These are phyloP conservation scores for Populus hybrid DNA, from an alignment of 441 rosid genomes.

Conservation along the genomic window DNA sequence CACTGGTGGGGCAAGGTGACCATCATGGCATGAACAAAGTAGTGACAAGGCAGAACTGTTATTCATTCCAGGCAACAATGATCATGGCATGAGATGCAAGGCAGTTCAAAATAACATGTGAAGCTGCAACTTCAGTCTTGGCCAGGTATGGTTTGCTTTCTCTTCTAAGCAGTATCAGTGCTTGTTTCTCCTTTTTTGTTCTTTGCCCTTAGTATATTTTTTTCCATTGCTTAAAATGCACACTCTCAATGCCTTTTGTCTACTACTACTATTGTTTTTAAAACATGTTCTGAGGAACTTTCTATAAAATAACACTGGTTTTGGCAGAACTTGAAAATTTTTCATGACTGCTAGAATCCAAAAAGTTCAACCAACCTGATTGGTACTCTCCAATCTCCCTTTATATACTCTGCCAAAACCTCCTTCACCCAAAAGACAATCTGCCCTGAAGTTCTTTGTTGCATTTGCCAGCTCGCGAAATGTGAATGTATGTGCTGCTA, in stretches of 20 bases:
- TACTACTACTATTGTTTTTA: not conserved
- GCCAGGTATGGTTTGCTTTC: not conserved
- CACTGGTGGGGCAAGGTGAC: not conserved
- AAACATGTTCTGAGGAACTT: not conserved
- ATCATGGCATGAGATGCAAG: not conserved
- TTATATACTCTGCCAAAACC: constrained; percentile 71
- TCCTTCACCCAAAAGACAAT: constrained; percentile 67
- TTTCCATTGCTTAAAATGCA: not conserved
- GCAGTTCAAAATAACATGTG: not conserved
- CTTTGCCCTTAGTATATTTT: not conserved
- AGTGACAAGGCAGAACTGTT: not conserved
- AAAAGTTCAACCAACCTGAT: constrained; percentile 41
- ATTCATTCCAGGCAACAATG: not conserved
- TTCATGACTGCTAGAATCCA: constrained; percentile 2
- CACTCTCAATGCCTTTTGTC: not conserved
- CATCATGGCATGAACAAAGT: not conserved
- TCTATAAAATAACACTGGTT: not conserved
- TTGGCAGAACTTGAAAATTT: not conserved
- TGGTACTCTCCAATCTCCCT: constrained; percentile 59
- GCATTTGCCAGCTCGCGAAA: constrained; percentile 65
- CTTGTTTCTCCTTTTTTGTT: not conserved
- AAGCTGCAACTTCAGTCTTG: constrained; percentile 4
- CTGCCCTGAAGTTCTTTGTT: constrained; percentile 64
- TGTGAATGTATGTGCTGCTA: constrained; percentile 60
- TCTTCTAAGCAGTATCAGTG: not conserved